Percentiles rank a stretch among this genome's conserved stretches.
phyloP scores from a whole-genome alignment of 2,329 filamentous ascomycete species.

The Fusarium pilosicola region DNA sequence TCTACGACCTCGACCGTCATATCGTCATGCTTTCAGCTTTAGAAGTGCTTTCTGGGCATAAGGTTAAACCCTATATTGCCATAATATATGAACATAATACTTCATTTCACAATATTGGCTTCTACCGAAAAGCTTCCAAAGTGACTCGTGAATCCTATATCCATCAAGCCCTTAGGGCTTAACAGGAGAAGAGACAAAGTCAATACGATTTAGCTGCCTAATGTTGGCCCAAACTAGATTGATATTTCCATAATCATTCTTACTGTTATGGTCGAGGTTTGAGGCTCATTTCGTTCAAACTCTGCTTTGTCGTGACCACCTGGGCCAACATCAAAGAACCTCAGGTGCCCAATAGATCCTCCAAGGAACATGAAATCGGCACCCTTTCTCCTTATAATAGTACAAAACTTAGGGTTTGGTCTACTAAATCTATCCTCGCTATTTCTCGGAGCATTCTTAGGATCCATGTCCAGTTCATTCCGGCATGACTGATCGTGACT shows the following conservation, averaged over 20 bases:
- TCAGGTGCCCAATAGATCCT: background rate
- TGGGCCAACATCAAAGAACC: background rate
- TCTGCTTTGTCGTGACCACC: background rate
- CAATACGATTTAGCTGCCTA: too few relatives aligned
- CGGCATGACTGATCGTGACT: background rate
- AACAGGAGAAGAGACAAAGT: background rate
- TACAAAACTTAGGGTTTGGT: rapidly evolving
- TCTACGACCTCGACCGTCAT: background rate
- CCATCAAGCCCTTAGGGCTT: background rate
- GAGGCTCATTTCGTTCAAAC: background rate
- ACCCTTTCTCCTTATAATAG: rapidly evolving
- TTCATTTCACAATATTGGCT: background rate
- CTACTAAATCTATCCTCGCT: background rate
- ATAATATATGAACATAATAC: too few relatives aligned
- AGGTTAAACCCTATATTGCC: background rate
- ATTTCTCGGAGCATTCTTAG: background rate
- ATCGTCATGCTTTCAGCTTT: background rate
- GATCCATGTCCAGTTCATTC: background rate
- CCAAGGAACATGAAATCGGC: too few relatives aligned
- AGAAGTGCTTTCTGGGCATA: background rate
- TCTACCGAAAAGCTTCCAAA: background rate
- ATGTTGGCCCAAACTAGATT: rapidly evolving
- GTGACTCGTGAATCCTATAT: background rate
- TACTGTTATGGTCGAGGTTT: too few relatives aligned
- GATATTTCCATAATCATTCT: background rate